phyloP scores from a whole-genome alignment of 2,329 filamentous ascomycete genomes.

The Blumeria hordei region DNA sequence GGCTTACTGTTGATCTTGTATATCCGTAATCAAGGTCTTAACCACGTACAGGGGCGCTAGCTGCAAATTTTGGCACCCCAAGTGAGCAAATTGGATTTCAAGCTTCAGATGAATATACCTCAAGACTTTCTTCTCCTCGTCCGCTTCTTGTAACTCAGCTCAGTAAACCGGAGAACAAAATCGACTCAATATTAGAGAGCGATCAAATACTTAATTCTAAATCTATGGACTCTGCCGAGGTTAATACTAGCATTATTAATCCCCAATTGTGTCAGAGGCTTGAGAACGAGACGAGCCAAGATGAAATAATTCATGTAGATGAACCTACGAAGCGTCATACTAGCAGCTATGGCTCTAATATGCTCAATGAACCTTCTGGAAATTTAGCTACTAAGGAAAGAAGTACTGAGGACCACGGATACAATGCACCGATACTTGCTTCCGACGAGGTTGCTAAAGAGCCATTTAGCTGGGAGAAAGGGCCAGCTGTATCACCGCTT shows the following conservation, averaged over 20 bases:
- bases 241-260: too few relatives aligned
- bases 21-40: constrained; percentile 7
- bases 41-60: constrained; percentile 31
- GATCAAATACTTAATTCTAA: too few relatives aligned
- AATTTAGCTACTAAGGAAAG: constrained; percentile 20
- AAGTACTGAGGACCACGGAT: constrained; percentile 33
- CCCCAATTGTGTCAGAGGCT: too few relatives aligned
- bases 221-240: too few relatives aligned
- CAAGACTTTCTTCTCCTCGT: constrained; percentile 47
- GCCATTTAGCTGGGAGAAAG: constrained; percentile 39
- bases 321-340: constrained; percentile 27
- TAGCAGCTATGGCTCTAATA: constrained; percentile 19
- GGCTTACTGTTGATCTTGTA: constrained; percentile 9
- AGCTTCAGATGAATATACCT: constrained; percentile 63
- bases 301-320: constrained; percentile 51
- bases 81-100: constrained; percentile 80
- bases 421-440: constrained; percentile 63
- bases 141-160: constrained; percentile 16
- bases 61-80: constrained; percentile 44
- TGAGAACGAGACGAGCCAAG: too few relatives aligned
- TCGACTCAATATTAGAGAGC: too few relatives aligned
- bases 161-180: too few relatives aligned
- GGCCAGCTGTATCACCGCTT: constrained; percentile 61
- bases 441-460: constrained; percentile 67
- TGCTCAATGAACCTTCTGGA: constrained; percentile 24